Evolutionary conservation across 1,284 basidiomycete genomes (phyloP).

Genomic region (Tilletia walkeri): DNA sequence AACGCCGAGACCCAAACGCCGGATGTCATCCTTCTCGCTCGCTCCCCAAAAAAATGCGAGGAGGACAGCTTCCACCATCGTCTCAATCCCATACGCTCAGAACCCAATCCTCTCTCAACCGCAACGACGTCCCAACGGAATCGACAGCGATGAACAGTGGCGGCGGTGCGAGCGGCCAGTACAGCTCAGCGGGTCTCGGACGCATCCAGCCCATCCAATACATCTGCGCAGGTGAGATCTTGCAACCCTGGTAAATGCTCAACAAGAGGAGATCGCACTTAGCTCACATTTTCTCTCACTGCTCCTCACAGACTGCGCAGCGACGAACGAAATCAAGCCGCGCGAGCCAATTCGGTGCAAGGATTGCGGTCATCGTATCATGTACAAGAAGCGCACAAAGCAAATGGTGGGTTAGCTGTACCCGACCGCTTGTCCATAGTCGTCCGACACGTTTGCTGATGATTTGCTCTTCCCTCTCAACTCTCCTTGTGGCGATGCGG

Average conservation of each 20-base stretch:
- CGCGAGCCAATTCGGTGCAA: conserved; percentile 92
- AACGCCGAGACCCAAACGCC: too few relatives aligned
- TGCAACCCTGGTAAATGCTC: background rate
- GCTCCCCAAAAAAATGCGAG: too few relatives aligned
- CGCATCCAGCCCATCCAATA: conserved; percentile 63
- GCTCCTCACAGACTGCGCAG: conserved; percentile 75
- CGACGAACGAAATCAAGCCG: conserved; percentile 87
- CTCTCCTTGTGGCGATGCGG: too few relatives aligned
- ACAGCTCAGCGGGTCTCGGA: conserved; percentile 22
- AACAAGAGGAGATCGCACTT: background rate
- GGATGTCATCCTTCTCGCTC: too few relatives aligned
- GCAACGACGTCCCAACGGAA: too few relatives aligned
- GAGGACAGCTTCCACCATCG: too few relatives aligned
- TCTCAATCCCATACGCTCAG: too few relatives aligned
- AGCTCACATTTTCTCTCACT: conserved; percentile 1
- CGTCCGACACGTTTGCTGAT: background rate
- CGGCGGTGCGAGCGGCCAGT: conserved; percentile 28
- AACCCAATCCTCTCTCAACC: too few relatives aligned
- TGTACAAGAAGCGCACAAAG: conserved; percentile 97
- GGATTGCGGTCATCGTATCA: conserved; percentile 96
- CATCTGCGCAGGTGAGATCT: conserved; percentile 74
- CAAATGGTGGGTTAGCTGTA: conserved; percentile 68
- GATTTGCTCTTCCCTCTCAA: background rate
- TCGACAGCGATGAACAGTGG: conserved; percentile 33
- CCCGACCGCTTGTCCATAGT: background rate